Evolutionary conservation across 169 alveolate species (phyloP).

Genomic region (Cryptosporidium viatorum): DNA sequence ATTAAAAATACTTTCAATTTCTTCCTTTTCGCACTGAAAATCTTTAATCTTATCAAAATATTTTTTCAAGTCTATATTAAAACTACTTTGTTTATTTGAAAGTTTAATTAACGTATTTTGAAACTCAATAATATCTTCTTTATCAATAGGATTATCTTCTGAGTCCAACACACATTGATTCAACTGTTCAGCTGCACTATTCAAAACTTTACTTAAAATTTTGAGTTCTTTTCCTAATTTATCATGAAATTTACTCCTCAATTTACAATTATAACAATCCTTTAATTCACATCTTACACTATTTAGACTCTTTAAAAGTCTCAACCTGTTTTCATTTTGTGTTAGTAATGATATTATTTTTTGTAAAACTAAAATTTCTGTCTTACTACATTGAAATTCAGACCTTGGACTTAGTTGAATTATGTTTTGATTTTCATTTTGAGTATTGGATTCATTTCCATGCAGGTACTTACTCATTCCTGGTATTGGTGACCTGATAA

Average conservation of each 20-base stretch:
- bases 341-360: constrained; percentile 15
- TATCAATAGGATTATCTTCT: background rate
- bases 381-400: constrained; percentile 22
- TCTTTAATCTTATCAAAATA: constrained; percentile 2
- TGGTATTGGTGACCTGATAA: constrained; percentile 42
- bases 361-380: constrained; percentile 31
- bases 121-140: constrained; percentile 25
- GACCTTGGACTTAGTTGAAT: background rate
- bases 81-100: constrained; percentile 11
- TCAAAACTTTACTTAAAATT: background rate
- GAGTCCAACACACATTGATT: constrained; percentile 47
- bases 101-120: constrained; percentile 1
- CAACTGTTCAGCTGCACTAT: constrained; percentile 24
- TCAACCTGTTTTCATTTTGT: constrained; percentile 18
- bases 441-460: background rate
- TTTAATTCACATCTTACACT: background rate
- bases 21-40: background rate
- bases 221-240: background rate
- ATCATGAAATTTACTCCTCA: background rate
- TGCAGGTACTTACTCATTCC: constrained; percentile 48
- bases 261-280: constrained; percentile 12
- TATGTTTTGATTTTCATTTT: background rate
- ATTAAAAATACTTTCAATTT: constrained; percentile 1
- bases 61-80: background rate
- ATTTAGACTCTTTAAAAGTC: background rate